Percentiles rank a stretch among this genome's conserved stretches.
These are phyloP conservation scores for Sugiyamaella marilandica DNA, from an alignment of 805 yeast genomes.

Conservation along the genomic window DNA sequence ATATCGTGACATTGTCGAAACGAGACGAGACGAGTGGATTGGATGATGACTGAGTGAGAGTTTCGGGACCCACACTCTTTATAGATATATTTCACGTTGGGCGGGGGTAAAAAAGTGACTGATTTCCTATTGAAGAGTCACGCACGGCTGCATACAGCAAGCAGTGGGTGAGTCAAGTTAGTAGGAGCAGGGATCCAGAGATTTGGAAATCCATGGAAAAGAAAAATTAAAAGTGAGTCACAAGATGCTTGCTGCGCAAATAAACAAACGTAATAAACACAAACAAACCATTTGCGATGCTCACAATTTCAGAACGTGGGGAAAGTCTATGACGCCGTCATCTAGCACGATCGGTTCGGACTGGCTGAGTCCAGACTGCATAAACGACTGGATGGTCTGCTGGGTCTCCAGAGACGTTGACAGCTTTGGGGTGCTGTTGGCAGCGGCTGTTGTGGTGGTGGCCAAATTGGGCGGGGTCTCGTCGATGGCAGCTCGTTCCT, in stretches of 20 bases:
- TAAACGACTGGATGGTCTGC: constrained; percentile 2
- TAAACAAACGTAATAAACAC: too few species aligned
- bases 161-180: too few species aligned
- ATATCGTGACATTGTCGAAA: constrained; percentile 45
- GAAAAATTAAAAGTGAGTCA: too few species aligned
- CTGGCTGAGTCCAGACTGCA: constrained; percentile 1
- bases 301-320: neutral
- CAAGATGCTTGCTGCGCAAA: too few species aligned
- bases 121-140: neutral
- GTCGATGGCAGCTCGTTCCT: constrained; percentile 1
- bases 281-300: too few species aligned
- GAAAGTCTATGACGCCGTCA: neutral
- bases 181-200: too few species aligned
- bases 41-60: constrained; percentile 1
- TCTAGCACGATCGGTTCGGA: constrained; percentile 2
- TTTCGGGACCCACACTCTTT: too few species aligned
- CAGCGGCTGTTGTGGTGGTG: neutral
- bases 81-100: neutral
- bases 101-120: constrained; percentile 1
- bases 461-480: neutral
- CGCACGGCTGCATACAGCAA: too few species aligned
- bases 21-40: neutral
- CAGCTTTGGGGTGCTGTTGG: neutral
- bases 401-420: neutral
- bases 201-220: too few species aligned